Evolutionary conservation across 2,329 filamentous ascomycete species (phyloP).

Genomic region (Alternaria triticimaculans): DNA sequence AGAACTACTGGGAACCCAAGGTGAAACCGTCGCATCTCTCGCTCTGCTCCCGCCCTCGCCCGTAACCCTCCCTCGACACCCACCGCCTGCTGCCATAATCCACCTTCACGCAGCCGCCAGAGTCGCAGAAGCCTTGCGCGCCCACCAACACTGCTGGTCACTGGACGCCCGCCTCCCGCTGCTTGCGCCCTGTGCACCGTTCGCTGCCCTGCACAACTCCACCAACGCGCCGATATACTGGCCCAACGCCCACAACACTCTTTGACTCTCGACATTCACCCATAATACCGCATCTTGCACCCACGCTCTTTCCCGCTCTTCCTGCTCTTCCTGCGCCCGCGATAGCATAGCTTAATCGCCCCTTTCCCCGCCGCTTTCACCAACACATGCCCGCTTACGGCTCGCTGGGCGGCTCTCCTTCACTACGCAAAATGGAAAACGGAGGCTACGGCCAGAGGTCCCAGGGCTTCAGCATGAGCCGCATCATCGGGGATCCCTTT

Average conservation of each 20-base stretch:
- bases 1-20: slow-evolving; percentile 11
- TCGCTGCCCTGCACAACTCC: slow-evolving; percentile 1
- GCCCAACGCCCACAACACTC: background rate
- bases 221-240: slow-evolving; percentile 2
- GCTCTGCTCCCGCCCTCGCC: slow-evolving; percentile 11
- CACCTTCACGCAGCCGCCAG: slow-evolving; percentile 24
- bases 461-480: slow-evolving; percentile 73
- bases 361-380: slow-evolving; percentile 49
- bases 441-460: slow-evolving; percentile 54
- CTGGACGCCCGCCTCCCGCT: slow-evolving; percentile 12
- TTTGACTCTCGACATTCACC: background rate
- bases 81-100: slow-evolving; percentile 15
- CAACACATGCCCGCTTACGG: slow-evolving; percentile 73
- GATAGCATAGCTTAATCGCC: slow-evolving; percentile 19
- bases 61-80: slow-evolving; percentile 28
- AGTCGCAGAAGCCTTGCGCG: slow-evolving; percentile 7
- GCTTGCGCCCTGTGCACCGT: slow-evolving; percentile 14
- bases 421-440: slow-evolving; percentile 81
- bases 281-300: background rate
- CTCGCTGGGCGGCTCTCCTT: slow-evolving; percentile 72
- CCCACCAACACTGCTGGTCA: slow-evolving; percentile 9
- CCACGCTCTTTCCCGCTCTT: slow-evolving; percentile 7
- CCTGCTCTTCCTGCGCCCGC: slow-evolving; percentile 10
- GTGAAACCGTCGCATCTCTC: slow-evolving; percentile 36
- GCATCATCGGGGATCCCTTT: slow-evolving; percentile 95